These are phyloP conservation scores for Aspergillus calidoustus DNA, from an alignment of 2,329 filamentous ascomycete species.

Conservation along the genomic window DNA sequence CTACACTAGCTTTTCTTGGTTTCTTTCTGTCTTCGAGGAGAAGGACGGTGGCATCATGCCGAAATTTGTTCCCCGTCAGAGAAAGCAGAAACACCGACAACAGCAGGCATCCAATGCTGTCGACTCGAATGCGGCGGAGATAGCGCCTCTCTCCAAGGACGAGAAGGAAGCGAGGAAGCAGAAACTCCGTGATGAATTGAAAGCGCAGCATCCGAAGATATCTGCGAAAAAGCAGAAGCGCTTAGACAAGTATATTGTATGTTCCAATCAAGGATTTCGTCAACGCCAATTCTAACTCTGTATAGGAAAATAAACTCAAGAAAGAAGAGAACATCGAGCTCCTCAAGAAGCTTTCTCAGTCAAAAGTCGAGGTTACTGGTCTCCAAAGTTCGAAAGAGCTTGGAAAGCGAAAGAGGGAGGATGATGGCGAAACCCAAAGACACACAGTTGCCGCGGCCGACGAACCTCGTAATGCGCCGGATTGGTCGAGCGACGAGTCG, in stretches of 20 bases:
- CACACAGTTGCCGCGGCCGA: slow-evolving; percentile 24
- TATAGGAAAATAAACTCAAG: slow-evolving; percentile 81
- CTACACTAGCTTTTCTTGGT: slow-evolving; percentile 13
- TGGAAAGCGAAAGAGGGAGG: slow-evolving; percentile 70
- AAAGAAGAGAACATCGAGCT: slow-evolving; percentile 90
- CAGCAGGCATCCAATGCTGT: slow-evolving; percentile 41
- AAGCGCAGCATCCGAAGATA: slow-evolving; percentile 59
- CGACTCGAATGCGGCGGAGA: slow-evolving; percentile 51
- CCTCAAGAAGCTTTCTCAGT: slow-evolving; percentile 77
- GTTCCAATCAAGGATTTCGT: slow-evolving; percentile 23
- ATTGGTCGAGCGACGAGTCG: slow-evolving; percentile 38
- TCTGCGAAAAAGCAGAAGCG: slow-evolving; percentile 70
- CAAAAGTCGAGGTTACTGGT: slow-evolving; percentile 79
- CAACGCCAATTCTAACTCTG: slow-evolving; percentile 22
- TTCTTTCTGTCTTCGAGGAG: slow-evolving; percentile 20
- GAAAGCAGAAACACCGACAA: slow-evolving; percentile 59
- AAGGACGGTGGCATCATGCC: slow-evolving; percentile 38
- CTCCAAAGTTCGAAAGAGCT: slow-evolving; percentile 78
- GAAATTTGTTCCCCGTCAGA: slow-evolving; percentile 60
- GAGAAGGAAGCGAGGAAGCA: slow-evolving; percentile 59
- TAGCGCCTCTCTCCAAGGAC: slow-evolving; percentile 52
- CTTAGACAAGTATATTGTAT: slow-evolving; percentile 69
- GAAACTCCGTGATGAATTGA: slow-evolving; percentile 59
- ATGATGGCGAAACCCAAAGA: slow-evolving; percentile 46
- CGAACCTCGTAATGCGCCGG: slow-evolving; percentile 31